Evolutionary conservation across 345 rosid genomes (phyloP), one percentile per base, ranked within the genome.

Genomic region (Citrus maxima): DNA sequence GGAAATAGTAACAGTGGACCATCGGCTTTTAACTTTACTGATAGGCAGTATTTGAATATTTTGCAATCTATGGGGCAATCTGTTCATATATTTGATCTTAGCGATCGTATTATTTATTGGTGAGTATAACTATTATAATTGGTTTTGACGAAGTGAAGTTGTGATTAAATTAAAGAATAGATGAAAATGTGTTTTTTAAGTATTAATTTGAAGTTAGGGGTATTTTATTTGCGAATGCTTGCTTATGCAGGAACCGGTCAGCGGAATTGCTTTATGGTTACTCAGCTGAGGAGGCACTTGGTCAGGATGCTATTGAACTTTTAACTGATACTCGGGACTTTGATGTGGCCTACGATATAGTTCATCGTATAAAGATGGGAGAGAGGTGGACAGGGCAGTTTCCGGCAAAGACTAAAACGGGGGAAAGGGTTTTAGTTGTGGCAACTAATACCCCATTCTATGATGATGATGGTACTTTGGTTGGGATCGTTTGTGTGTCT

Each of bases 21-120:
- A 18, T 81, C 96, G 27, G 85, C 87, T 5, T 86, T 88, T 46
- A 88, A 89, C 67, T 91, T 94, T 74, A 84, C 89, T 2, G 89
- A 94, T 65, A 88, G 77, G 40, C 97, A 94, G 79, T 94, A 87
- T 87, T 85, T 92, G 86, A 94, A 91, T 79, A 96, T 96, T 27
- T 88, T 96, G 83, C 97, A 96, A 86, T 89, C 94, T 24, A 89
- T 96, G 98, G 97, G 97, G 51, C 99, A 96, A 76, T 84, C 97
- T 61, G 95, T 96, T 84, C 97, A 96, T 81, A 93, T 95, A 72
- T 84, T 86, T 74, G 97, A 91, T 84, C 83, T 84, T 2, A 72
- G 76, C 25, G 89, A 88, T 77, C 91, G 92, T 32, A 83, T 96
- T 12, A 87, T 94, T 73, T 94, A 93, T 77, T 96, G 98, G 99